phyloP scores from a whole-genome alignment of 768 basidiomycete species.

The Lactifluus echinatus region DNA sequence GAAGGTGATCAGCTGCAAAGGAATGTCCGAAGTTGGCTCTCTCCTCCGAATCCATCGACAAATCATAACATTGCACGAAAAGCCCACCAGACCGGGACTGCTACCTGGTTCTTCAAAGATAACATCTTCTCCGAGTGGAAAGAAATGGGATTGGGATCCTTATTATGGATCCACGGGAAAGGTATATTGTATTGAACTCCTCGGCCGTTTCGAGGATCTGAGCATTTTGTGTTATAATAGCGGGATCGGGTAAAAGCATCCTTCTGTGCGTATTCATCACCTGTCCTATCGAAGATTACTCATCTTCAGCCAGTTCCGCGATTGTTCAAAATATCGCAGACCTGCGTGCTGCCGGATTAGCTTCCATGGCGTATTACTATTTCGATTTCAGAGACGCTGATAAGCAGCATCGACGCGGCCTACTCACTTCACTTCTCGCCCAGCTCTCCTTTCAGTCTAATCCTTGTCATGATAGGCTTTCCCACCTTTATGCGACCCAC shows the following conservation, averaged over 20 bases:
- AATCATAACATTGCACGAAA: background rate
- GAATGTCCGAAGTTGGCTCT: background rate
- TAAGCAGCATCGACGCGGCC: background rate
- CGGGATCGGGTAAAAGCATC: background rate
- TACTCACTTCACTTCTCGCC: background rate
- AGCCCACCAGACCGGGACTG: background rate
- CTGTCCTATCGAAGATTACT: too few species aligned
- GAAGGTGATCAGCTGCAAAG: conserved; percentile 1
- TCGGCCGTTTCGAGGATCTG: background rate
- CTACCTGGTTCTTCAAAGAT: background rate
- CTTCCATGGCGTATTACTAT: background rate
- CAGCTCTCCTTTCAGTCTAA: background rate
- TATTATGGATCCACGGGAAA: conserved; percentile 8
- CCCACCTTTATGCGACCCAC: background rate
- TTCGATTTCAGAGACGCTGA: background rate
- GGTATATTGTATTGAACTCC: too few species aligned
- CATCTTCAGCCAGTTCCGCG: background rate
- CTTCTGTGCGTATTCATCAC: background rate
- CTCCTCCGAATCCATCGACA: background rate
- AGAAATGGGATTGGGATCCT: background rate
- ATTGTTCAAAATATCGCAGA: background rate
- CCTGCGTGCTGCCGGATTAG: background rate
- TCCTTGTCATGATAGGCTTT: background rate
- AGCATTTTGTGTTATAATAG: background rate
- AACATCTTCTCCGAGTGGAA: background rate